Conservation (phyloP, 305 asterid genomes). For the Salvia sclarea region DNA sequence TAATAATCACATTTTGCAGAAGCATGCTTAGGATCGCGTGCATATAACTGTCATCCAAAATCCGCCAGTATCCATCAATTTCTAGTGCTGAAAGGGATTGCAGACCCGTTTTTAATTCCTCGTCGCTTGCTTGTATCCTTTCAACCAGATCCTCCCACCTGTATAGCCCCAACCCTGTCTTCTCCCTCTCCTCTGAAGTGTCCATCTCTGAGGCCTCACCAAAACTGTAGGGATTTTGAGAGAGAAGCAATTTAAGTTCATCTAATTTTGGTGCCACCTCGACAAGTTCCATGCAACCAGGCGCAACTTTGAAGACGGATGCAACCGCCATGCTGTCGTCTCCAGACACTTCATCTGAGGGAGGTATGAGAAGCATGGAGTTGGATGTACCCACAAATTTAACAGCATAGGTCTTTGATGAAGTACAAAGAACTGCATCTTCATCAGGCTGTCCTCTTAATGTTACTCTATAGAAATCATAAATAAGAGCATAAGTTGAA, state of each 20-base stretch:
- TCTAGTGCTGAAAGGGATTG: slow-evolving; percentile 64
- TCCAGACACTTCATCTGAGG: slow-evolving; percentile 43
- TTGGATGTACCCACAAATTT: slow-evolving; percentile 93
- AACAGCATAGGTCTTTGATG: slow-evolving; percentile 78
- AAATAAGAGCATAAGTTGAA: slow-evolving; percentile 17
- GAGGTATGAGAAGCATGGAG: slow-evolving; percentile 84
- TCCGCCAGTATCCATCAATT: slow-evolving; percentile 83
- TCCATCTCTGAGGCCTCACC: slow-evolving; percentile 62
- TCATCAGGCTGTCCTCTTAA: slow-evolving; percentile 89
- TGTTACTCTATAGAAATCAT: slow-evolving; percentile 38
- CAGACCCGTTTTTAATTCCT: slow-evolving; percentile 63
- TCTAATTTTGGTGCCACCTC: slow-evolving; percentile 88
- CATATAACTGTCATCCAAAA: slow-evolving; percentile 63
- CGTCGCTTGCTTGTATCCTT: slow-evolving; percentile 78
- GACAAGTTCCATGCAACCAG: slow-evolving; percentile 82
- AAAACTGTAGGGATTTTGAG: slow-evolving; percentile 63
- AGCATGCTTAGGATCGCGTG: slow-evolving; percentile 64
- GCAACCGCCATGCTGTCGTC: slow-evolving; percentile 44
- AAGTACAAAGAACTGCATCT: slow-evolving; percentile 88
- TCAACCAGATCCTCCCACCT: slow-evolving; percentile 76
- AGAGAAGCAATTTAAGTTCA: slow-evolving; percentile 71
- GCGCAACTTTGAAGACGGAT: slow-evolving; percentile 67
- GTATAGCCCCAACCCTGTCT: slow-evolving; percentile 46
- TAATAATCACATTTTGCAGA: slow-evolving; percentile 53
- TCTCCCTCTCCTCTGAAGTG: slow-evolving; percentile 40